These are phyloP conservation scores for Xanthoconium stramineum DNA, from an alignment of 768 basidiomycete genomes.

Conservation along the genomic window DNA sequence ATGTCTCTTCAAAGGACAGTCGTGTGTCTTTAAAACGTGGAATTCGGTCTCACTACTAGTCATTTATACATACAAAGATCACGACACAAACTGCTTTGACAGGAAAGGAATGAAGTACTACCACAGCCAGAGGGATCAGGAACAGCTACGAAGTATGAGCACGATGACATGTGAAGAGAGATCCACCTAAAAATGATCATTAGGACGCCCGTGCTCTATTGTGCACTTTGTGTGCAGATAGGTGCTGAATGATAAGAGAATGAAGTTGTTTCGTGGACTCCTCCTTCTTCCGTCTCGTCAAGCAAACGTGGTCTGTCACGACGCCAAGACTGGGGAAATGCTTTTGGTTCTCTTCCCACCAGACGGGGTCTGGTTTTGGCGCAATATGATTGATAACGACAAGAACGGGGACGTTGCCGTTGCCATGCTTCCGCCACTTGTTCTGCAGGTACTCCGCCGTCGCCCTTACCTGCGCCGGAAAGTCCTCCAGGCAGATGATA, in stretches of 20 bases:
- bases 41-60: background rate
- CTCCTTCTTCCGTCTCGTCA: constrained; percentile 15
- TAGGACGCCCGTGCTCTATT: background rate
- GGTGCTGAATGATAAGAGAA: constrained; percentile 14
- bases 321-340: constrained; percentile 16
- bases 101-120: background rate
- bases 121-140: too few species aligned
- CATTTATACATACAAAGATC: background rate
- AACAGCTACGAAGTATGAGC: background rate
- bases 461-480: constrained; percentile 18
- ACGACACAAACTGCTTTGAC: background rate
- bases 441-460: constrained; percentile 17
- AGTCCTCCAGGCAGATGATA: constrained; percentile 22
- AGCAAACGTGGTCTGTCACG: constrained; percentile 16
- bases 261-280: constrained; percentile 20
- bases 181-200: background rate
- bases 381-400: constrained; percentile 21
- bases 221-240: constrained; percentile 3
- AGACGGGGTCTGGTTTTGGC: constrained; percentile 16
- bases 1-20: background rate
- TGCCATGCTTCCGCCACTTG: constrained; percentile 16
- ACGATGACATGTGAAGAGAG: background rate
- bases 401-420: constrained; percentile 16
- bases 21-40: background rate
- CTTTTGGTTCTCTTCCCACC: constrained; percentile 24